Percentiles rank a stretch among this genome's conserved stretches.
Conservation (phyloP, 176 grass and related monocot species). For the Typha latifolia region DNA sequence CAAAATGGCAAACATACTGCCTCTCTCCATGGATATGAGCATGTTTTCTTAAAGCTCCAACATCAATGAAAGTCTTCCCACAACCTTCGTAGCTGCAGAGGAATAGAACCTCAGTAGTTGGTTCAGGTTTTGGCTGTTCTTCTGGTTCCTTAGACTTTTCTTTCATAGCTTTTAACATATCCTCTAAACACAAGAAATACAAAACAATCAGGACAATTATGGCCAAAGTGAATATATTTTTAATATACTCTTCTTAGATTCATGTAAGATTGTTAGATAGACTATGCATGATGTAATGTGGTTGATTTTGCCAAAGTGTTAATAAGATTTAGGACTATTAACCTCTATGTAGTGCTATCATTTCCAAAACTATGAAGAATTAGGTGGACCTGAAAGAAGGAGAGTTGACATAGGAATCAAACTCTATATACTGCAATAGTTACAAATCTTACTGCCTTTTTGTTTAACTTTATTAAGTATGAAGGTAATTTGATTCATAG, state of each 20-base stretch:
- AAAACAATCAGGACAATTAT: neutral
- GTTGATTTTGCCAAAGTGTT: no score
- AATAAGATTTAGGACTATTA: no score
- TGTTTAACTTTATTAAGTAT: no score
- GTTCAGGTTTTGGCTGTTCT: constrained; percentile 44
- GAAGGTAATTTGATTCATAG: no score
- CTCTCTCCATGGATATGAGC: constrained; percentile 75
- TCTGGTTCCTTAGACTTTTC: constrained; percentile 47
- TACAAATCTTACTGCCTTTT: no score
- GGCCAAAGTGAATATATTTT: neutral
- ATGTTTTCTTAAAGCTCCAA: constrained; percentile 68
- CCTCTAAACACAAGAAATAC: constrained; percentile 42
- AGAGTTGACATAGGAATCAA: no score
- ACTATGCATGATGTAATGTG: no score
- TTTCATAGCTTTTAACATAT: constrained; percentile 60
- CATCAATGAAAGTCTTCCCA: constrained; percentile 73
- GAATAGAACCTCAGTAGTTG: constrained; percentile 75
- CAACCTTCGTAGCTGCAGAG: constrained; percentile 88
- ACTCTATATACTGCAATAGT: no score
- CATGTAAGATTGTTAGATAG: no score
- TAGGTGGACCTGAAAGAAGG: no score
- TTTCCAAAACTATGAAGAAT: no score
- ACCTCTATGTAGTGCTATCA: no score
- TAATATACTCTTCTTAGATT: neutral
- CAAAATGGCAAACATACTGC: constrained; percentile 73